These are phyloP conservation scores for Colletotrichum sp. DNA, from an alignment of 2,329 filamentous ascomycete genomes.

Conservation along the genomic window DNA sequence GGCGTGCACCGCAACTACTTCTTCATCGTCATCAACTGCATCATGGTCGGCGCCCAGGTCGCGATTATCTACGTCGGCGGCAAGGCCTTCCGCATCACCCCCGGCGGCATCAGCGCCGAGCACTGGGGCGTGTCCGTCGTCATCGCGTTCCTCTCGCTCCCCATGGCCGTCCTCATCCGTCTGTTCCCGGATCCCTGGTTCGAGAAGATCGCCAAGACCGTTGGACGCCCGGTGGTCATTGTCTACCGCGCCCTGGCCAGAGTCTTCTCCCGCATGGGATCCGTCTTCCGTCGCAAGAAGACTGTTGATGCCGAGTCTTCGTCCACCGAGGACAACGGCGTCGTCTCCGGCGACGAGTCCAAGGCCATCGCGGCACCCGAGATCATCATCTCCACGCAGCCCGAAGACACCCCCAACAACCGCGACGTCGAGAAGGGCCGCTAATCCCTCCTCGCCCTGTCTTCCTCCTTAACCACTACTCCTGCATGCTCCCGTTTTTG, in stretches of 20 bases:
- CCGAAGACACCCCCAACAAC: neutral
- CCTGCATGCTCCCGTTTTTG: neutral
- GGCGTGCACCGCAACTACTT: constrained; percentile 61
- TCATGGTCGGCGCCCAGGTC: constrained; percentile 64
- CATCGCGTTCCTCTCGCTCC: constrained; percentile 52
- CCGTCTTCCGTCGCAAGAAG: constrained; percentile 12
- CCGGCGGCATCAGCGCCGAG: constrained; percentile 43
- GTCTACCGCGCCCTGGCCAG: constrained; percentile 63
- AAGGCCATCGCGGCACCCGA: neutral
- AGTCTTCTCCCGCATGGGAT: constrained; percentile 22
- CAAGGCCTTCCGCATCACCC: constrained; percentile 53
- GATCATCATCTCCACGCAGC: constrained; percentile 13
- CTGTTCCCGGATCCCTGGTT: constrained; percentile 54
- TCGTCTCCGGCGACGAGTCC: neutral
- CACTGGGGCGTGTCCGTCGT: constrained; percentile 63
- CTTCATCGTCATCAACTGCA: constrained; percentile 60
- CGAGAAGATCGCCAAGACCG: constrained; percentile 99
- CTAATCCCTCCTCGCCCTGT: neutral
- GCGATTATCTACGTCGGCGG: constrained; percentile 64
- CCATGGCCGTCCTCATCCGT: constrained; percentile 53
- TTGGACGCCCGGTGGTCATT: constrained; percentile 94
- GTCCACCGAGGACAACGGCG: neutral
- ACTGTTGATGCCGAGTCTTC: neutral
- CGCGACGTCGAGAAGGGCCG: constrained; percentile 11
- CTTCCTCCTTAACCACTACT: neutral